Conservation (phyloP, 495 filamentous ascomycete genomes). For the Aspergillus cristatus region DNA sequence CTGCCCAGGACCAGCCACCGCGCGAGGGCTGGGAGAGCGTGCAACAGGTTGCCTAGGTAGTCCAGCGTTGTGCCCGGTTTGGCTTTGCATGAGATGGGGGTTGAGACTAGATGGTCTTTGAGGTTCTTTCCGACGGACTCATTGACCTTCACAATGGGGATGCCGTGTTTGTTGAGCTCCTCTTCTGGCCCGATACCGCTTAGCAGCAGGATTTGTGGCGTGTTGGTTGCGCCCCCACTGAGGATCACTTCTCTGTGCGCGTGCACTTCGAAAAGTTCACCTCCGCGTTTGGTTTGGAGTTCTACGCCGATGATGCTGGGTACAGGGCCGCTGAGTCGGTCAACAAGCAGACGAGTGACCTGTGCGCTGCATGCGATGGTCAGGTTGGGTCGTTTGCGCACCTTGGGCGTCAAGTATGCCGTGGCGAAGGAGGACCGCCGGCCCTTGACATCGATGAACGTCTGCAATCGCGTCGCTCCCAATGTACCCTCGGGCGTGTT, state of each 20-base stretch:
- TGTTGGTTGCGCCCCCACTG: slow-evolving; percentile 20
- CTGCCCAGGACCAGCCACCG: slow-evolving; percentile 10
- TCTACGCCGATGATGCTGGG: slow-evolving; percentile 13
- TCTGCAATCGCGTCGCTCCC: slow-evolving; percentile 15
- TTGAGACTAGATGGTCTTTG: slow-evolving; percentile 14
- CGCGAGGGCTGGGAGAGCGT: slow-evolving; percentile 10
- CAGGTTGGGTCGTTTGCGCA: slow-evolving; percentile 11
- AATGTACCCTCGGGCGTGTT: slow-evolving; percentile 9
- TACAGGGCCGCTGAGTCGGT: slow-evolving; percentile 2
- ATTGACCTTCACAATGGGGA: slow-evolving; percentile 8
- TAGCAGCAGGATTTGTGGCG: slow-evolving; percentile 27
- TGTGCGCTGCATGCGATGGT: slow-evolving; percentile 11
- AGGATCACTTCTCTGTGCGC: slow-evolving; percentile 26
- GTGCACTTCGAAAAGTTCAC: slow-evolving; percentile 14
- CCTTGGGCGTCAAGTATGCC: slow-evolving; percentile 10
- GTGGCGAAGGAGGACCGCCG: slow-evolving; percentile 15
- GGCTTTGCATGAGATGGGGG: slow-evolving; percentile 14
- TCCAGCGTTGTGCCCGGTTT: slow-evolving; percentile 12
- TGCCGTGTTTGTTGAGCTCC: slow-evolving; percentile 18
- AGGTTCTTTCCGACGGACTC: slow-evolving; percentile 10
- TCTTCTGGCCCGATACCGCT: slow-evolving; percentile 26
- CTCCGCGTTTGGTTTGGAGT: slow-evolving; percentile 9
- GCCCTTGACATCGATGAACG: slow-evolving; percentile 14
- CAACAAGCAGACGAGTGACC: slow-evolving; percentile 12
- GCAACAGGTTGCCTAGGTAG: slow-evolving; percentile 10